phyloP scores from a whole-genome alignment of 2,329 filamentous ascomycete genomes.

The Metarhizium sp. region DNA sequence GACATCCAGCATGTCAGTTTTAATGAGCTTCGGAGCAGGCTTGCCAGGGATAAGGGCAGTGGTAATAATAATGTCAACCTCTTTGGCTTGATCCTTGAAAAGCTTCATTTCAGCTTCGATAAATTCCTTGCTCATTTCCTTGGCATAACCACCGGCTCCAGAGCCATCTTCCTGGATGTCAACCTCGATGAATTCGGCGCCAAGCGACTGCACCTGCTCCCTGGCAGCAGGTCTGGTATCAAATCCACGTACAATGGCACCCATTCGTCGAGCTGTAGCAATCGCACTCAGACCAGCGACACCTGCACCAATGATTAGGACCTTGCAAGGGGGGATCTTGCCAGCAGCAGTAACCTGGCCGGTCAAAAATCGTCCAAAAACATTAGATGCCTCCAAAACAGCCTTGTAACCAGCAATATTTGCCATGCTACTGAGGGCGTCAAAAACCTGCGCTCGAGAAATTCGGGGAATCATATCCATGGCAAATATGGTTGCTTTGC shows the following conservation, averaged over 20 bases:
- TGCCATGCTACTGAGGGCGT: constrained; percentile 85
- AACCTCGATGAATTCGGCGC: constrained; percentile 84
- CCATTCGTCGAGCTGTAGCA: constrained; percentile 74
- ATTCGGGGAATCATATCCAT: constrained; percentile 93
- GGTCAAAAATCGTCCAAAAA: constrained; percentile 80
- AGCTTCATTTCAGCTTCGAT: constrained; percentile 90
- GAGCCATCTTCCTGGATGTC: constrained; percentile 76
- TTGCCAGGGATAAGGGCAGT: constrained; percentile 85
- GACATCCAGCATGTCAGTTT: constrained; percentile 65
- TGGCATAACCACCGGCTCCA: constrained; percentile 79
- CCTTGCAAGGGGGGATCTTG: constrained; percentile 83
- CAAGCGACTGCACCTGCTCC: constrained; percentile 83
- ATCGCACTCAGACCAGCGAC: constrained; percentile 86
- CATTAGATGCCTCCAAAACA: constrained; percentile 80
- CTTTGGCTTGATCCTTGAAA: constrained; percentile 76
- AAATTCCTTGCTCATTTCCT: constrained; percentile 91
- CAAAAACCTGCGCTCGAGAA: constrained; percentile 79
- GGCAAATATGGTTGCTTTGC: constrained; percentile 68
- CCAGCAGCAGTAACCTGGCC: constrained; percentile 86
- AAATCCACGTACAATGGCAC: constrained; percentile 82
- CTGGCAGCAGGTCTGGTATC: constrained; percentile 82
- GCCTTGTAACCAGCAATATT: constrained; percentile 94
- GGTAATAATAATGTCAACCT: constrained; percentile 88
- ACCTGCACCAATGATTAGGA: constrained; percentile 81
- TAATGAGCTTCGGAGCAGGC: constrained; percentile 76